phyloP scores from a whole-genome alignment of 208 protist species.

The Wallacemonas rigidus region DNA sequence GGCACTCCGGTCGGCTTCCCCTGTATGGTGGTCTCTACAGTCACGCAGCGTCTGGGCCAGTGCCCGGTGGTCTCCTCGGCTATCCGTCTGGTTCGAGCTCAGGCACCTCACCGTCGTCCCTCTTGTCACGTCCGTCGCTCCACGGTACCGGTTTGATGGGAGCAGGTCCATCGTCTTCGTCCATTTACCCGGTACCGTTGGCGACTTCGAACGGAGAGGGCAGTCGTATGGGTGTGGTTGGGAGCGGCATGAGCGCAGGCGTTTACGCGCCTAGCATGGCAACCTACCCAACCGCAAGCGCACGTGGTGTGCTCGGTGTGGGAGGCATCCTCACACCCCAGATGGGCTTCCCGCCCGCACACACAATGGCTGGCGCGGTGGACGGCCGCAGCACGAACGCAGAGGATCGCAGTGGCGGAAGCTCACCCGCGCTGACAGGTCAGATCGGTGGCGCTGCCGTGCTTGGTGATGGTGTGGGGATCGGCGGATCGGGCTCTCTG shows the following conservation, averaged over 20 bases:
- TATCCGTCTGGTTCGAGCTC: not conserved
- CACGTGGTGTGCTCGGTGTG: not conserved
- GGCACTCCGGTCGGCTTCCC: constrained; percentile 2
- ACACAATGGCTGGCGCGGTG: not conserved
- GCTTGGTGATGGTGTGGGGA: no score
- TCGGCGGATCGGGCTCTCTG: not conserved
- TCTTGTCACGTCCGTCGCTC: not conserved
- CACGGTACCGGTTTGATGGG: not conserved
- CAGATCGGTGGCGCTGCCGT: no score
- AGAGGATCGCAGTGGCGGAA: not conserved
- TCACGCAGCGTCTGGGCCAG: not conserved
- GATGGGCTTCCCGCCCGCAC: not conserved
- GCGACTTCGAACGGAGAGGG: not conserved
- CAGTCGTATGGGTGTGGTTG: not conserved
- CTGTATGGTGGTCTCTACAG: constrained; percentile 12
- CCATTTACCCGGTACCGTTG: constrained; percentile 1
- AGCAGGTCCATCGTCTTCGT: constrained; percentile 1
- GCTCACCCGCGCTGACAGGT: not conserved
- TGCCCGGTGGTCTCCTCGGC: not conserved
- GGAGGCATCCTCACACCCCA: not conserved
- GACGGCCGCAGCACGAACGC: no score
- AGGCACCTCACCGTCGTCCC: constrained; percentile 5
- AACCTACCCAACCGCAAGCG: not conserved
- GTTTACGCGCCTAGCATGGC: no score
- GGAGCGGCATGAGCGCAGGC: not conserved